Evolutionary conservation across 176 grass and related monocot species (phyloP), one percentile per base, ranked within the genome.

Genomic region (Aegilops sharonensis): DNA sequence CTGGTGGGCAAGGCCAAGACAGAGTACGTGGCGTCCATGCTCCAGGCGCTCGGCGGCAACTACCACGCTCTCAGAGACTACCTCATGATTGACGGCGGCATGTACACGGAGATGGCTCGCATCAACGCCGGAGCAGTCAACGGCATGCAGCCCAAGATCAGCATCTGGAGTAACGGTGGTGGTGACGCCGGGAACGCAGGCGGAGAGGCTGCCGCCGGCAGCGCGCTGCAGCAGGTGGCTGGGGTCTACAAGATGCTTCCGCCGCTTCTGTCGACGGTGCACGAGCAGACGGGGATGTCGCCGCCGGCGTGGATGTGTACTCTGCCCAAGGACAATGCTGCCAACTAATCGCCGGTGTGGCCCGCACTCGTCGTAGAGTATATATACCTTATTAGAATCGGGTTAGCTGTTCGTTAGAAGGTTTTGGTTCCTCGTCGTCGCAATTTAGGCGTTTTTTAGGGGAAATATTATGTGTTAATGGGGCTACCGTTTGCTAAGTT

Each of bases 141-240:
- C 71, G 71, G 71, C n/a, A 74, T 71, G 68, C 68, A 71, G 68
- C 68, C 68, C 68, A 71, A 71, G 68, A 71, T 71, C 68, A 71
- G 68, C 71, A 74, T 74, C 40, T 73, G 71, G 40, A 48, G 39
- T 14, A 74, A 74, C 23, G 40, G 40, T 4, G 39, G 40, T 11
- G 43, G 43, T 47, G 43, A 47, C 21, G 70, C 21, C 37, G 37
- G 36, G 5, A n/a, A 42, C 40, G 20, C 32, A 8, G 64, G 29
- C 6, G 71, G 71, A 74, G 12, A 74, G 40, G 71, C 71, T 29
- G 23, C 71, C 6, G 71, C 71, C 25, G 71, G 23, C 40, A 39
- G 6, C 71, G 71, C 40, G 12, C 71, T 74, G 40, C 71, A 74
- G 71, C 71, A 74, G 23, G 43, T 74, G 71, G 71, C 71, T 1